Percentiles rank a stretch among this genome's conserved stretches.
These are phyloP conservation scores for Candida morakotiae DNA, from an alignment of 805 yeast genomes.

Conservation along the genomic window DNA sequence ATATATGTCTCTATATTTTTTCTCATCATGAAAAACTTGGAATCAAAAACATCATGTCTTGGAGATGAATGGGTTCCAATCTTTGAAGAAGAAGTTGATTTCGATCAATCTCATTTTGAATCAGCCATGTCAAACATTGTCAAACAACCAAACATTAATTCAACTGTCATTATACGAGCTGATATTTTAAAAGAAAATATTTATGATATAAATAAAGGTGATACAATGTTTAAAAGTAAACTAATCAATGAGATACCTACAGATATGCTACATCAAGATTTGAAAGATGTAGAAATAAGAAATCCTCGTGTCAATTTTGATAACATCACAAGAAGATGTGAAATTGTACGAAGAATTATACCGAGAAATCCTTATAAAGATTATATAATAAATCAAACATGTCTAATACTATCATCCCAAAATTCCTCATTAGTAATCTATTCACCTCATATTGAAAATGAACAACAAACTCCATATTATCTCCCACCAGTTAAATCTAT, in stretches of 20 bases:
- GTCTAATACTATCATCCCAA: constrained; percentile 44
- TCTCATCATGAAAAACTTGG: no score
- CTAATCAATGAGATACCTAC: constrained; percentile 23
- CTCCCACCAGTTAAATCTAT: constrained; percentile 83
- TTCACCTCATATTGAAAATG: constrained; percentile 63
- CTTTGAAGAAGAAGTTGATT: constrained; percentile 46
- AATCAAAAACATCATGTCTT: constrained; percentile 16
- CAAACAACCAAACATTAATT: constrained; percentile 83
- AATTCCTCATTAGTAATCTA: constrained; percentile 59
- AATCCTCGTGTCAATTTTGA: constrained; percentile 16
- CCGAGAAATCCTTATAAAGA: constrained; percentile 91
- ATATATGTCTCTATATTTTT: no score
- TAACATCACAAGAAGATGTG: constrained; percentile 31
- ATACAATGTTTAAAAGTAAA: constrained; percentile 25
- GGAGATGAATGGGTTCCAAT: constrained; percentile 65
- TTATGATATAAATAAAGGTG: constrained; percentile 34
- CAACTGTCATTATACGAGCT: constrained; percentile 85
- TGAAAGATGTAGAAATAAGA: constrained; percentile 30
- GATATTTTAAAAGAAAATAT: constrained; percentile 61
- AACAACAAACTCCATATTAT: constrained; percentile 75
- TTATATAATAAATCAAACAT: constrained; percentile 78
- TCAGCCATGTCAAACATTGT: constrained; percentile 77
- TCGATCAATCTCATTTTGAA: constrained; percentile 55
- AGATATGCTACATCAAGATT: constrained; percentile 26
- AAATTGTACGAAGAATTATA: constrained; percentile 77